Conservation (phyloP, 768 basidiomycete genomes). For the Lactifluus echinatus region DNA sequence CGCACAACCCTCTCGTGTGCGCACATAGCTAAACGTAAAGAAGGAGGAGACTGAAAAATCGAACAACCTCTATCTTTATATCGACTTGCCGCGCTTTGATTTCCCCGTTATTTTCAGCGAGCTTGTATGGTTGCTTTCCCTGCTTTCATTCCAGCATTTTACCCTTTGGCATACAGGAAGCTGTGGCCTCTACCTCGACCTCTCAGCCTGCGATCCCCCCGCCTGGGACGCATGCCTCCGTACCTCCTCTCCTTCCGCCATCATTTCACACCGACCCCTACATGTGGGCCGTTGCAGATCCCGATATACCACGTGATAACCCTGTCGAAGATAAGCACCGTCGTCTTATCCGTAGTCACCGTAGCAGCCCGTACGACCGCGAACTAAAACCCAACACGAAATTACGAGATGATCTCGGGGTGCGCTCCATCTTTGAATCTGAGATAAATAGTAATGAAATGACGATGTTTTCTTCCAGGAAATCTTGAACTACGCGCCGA, state of each 20-base stretch:
- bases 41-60: slow-evolving; percentile 89
- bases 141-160: not conserved
- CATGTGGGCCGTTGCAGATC: slow-evolving; percentile 85
- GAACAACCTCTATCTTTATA: slow-evolving; percentile 89
- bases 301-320: slow-evolving; percentile 86
- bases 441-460: not conserved
- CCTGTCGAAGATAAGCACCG: slow-evolving; percentile 97
- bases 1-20: not conserved
- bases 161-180: slow-evolving; percentile 3
- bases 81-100: slow-evolving; percentile 93
- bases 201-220: slow-evolving; percentile 35
- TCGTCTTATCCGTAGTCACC: slow-evolving; percentile 85
- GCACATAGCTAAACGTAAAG: not conserved
- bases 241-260: slow-evolving; percentile 37
- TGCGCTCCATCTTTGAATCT: slow-evolving; percentile 33
- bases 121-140: slow-evolving; percentile 42
- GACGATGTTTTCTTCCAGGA: slow-evolving; percentile 39
- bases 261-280: slow-evolving; percentile 55
- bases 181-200: slow-evolving; percentile 5
- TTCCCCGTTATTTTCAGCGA: slow-evolving; percentile 96
- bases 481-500: slow-evolving; percentile 88
- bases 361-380: slow-evolving; percentile 89
- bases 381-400: slow-evolving; percentile 97
- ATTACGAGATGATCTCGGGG: slow-evolving; percentile 86
- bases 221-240: slow-evolving; percentile 33